Conservation (phyloP, 2,329 filamentous ascomycete genomes). For the Xylaria multiplex region DNA sequence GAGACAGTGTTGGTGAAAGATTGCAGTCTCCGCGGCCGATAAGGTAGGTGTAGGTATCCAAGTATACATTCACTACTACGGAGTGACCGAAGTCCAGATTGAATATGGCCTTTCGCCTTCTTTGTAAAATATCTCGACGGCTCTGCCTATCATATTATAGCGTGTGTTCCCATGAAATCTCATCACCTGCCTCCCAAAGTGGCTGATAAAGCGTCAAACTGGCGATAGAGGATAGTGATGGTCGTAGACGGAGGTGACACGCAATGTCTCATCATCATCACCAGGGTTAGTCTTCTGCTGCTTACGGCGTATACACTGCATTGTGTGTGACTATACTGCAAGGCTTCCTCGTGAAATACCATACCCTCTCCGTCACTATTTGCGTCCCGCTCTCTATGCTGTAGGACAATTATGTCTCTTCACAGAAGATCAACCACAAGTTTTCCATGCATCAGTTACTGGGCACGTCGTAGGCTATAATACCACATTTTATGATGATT, state of each 20-base stretch:
- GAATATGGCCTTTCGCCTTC: background rate
- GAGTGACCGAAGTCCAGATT: background rate
- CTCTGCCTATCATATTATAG: background rate
- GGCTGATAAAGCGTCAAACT: background rate
- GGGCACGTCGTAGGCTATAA: no score
- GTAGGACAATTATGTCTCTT: no score
- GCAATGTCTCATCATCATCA: background rate
- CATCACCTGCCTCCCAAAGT: background rate
- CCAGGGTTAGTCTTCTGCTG: background rate
- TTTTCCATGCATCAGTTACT: no score
- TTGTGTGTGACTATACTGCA: no score
- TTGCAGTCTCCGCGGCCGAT: background rate
- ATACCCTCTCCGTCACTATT: no score
- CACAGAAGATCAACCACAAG: no score
- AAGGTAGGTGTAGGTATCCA: background rate
- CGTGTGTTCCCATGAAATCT: background rate
- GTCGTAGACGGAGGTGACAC: background rate
- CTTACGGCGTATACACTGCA: no score
- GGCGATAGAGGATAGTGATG: background rate
- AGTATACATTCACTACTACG: background rate
- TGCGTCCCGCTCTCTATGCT: no score
- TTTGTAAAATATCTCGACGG: background rate
- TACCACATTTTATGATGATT: no score
- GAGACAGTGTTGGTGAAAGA: background rate
- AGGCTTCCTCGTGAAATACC: no score